These are phyloP conservation scores for Russula vinacea DNA, from an alignment of 768 basidiomycete genomes.

Conservation along the genomic window DNA sequence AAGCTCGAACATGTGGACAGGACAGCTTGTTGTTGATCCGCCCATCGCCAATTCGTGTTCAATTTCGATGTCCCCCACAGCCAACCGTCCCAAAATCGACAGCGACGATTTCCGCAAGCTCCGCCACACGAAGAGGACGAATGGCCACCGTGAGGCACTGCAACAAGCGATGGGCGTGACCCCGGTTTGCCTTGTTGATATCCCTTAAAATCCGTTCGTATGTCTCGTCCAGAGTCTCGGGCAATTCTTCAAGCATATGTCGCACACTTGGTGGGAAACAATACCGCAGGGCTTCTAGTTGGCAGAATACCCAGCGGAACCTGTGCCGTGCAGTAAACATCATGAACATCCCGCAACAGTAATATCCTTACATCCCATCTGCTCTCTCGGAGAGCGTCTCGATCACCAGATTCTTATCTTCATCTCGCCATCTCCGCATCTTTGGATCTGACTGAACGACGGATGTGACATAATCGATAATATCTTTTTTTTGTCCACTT, in stretches of 20 bases:
- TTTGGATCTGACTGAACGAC: neutral
- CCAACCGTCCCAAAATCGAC: neutral
- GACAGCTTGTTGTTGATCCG: neutral
- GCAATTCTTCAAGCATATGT: neutral
- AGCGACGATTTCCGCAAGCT: conserved; percentile 1
- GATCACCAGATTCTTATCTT: conserved; percentile 1
- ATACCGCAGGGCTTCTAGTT: neutral
- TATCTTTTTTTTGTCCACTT: conserved; percentile 8
- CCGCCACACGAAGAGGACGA: neutral
- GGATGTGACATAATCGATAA: neutral
- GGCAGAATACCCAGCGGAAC: conserved; percentile 1
- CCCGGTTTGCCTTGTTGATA: conserved; percentile 6
- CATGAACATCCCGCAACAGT: neutral
- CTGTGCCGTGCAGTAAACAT: neutral
- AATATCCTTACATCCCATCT: neutral
- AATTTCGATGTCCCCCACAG: neutral
- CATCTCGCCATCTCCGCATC: neutral
- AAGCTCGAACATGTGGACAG: neutral
- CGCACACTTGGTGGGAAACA: conserved; percentile 5
- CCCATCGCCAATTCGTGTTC: conserved; percentile 10
- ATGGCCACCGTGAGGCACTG: conserved; percentile 1
- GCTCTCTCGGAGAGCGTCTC: conserved; percentile 1
- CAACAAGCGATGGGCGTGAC: neutral
- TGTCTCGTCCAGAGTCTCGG: conserved; percentile 2
- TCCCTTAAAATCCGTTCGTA: neutral